These are phyloP conservation scores for Kwoniella sp. DNA, from an alignment of 768 basidiomycete genomes.

Conservation along the genomic window DNA sequence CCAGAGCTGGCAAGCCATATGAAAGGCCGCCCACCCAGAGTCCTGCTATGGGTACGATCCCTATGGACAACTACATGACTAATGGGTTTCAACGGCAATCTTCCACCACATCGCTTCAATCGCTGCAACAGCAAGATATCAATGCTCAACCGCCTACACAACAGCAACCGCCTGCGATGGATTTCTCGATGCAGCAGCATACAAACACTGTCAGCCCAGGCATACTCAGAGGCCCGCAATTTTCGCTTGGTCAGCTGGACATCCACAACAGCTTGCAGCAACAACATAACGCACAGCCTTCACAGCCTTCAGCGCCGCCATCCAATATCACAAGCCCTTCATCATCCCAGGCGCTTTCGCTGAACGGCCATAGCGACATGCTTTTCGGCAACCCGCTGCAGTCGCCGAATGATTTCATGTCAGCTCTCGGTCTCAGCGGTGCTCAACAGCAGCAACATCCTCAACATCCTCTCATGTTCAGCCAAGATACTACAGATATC, in stretches of 20 bases:
- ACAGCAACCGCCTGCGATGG: constrained; percentile 6
- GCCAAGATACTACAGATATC: constrained; percentile 26
- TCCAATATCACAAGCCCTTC: constrained; percentile 12
- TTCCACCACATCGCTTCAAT: constrained; percentile 31
- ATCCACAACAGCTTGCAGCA: constrained; percentile 4
- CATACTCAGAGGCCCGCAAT: constrained; percentile 38
- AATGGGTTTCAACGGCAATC: constrained; percentile 30
- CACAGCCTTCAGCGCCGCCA: neutral
- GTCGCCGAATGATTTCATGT: constrained; percentile 29
- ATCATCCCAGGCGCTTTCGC: constrained; percentile 10
- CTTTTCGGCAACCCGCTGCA: constrained; percentile 28
- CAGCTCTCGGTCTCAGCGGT: constrained; percentile 17
- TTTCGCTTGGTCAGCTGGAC: constrained; percentile 18
- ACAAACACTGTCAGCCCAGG: constrained; percentile 42
- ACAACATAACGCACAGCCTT: constrained; percentile 4
- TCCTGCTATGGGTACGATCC: constrained; percentile 28
- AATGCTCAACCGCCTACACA: constrained; percentile 7
- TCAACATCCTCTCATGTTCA: constrained; percentile 32
- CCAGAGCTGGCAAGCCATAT: constrained; percentile 44
- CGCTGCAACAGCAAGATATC: constrained; percentile 19
- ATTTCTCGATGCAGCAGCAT: constrained; percentile 11
- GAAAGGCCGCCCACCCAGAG: constrained; percentile 43
- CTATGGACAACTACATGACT: constrained; percentile 15
- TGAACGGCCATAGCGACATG: constrained; percentile 26
- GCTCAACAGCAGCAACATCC: constrained; percentile 5